A percentile compares a stretch with the other conserved stretches of the same genome.
Conservation (phyloP, 1,139 yeast species). For the Suhomyces coccinellae region DNA sequence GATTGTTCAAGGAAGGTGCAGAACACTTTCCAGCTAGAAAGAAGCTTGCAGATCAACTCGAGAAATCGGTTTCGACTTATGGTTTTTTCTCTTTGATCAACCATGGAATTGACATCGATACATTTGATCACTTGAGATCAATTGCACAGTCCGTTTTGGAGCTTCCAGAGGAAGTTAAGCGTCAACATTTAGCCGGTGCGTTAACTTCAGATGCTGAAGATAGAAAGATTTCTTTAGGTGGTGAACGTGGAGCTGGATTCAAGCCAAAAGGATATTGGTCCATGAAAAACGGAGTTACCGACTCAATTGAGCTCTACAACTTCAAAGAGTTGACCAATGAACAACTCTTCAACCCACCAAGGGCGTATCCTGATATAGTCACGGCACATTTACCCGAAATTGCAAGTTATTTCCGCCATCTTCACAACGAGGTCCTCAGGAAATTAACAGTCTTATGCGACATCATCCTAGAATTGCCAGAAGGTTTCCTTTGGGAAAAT, state of each 20-base stretch:
- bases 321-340: constrained; percentile 36
- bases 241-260: constrained; percentile 48
- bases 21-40: constrained; percentile 27
- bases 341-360: constrained; percentile 20
- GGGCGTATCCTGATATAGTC: constrained; percentile 30
- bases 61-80: constrained; percentile 39
- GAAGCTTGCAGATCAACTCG: constrained; percentile 33
- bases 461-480: constrained; percentile 33
- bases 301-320: constrained; percentile 44
- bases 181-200: constrained; percentile 42
- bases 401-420: constrained; percentile 26
- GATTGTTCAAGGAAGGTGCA: constrained; percentile 36
- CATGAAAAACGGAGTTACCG: constrained; percentile 42
- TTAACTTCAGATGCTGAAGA: constrained; percentile 33
- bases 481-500: constrained; percentile 33
- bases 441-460: constrained; percentile 31
- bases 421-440: constrained; percentile 26
- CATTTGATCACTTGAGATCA: constrained; percentile 33
- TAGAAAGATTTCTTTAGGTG: constrained; percentile 36
- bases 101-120: constrained; percentile 34
- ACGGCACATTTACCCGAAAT: constrained; percentile 29
- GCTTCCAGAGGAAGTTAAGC: constrained; percentile 43
- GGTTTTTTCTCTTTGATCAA: constrained; percentile 48
- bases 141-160: constrained; percentile 41
- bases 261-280: constrained; percentile 50